Conservation (phyloP, 768 basidiomycete genomes). For the Gyrodon lividus region DNA sequence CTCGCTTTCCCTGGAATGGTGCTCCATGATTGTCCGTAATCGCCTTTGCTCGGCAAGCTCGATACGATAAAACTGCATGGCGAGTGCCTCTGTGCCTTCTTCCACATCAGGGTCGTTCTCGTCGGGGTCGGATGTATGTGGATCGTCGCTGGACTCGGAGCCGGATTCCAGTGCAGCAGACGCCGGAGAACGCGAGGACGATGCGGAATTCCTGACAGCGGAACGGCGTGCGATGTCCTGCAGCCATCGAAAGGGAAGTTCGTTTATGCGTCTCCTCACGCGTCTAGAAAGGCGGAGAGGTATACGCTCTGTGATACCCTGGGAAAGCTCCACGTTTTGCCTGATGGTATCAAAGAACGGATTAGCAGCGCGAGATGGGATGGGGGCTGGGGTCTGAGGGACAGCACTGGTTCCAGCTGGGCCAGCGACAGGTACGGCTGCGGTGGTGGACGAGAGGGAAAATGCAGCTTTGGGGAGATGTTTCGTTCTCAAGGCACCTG, state of each 20-base stretch:
- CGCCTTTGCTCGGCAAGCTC: slow-evolving; percentile 89
- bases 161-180: slow-evolving; percentile 25
- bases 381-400: slow-evolving; percentile 20
- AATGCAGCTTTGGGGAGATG: slow-evolving; percentile 67
- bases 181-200: slow-evolving; percentile 12
- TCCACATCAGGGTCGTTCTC: slow-evolving; percentile 46
- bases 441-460: slow-evolving; percentile 45
- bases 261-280: slow-evolving; percentile 57
- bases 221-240: slow-evolving; percentile 64
- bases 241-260: slow-evolving; percentile 81
- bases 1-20: slow-evolving; percentile 69
- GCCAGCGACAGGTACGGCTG: slow-evolving; percentile 16
- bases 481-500: slow-evolving; percentile 47
- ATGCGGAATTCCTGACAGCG: slow-evolving; percentile 19
- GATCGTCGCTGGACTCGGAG: slow-evolving; percentile 37
- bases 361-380: slow-evolving; percentile 46
- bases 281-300: slow-evolving; percentile 57
- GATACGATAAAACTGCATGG: slow-evolving; percentile 91
- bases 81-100: slow-evolving; percentile 75
- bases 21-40: slow-evolving; percentile 88
- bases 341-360: slow-evolving; percentile 96
- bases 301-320: slow-evolving; percentile 77
- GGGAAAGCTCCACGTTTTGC: slow-evolving; percentile 79
- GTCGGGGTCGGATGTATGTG: slow-evolving; percentile 31
- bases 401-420: not conserved